Conservation (phyloP, 768 basidiomycete species). For the Tulasnella sp. region DNA sequence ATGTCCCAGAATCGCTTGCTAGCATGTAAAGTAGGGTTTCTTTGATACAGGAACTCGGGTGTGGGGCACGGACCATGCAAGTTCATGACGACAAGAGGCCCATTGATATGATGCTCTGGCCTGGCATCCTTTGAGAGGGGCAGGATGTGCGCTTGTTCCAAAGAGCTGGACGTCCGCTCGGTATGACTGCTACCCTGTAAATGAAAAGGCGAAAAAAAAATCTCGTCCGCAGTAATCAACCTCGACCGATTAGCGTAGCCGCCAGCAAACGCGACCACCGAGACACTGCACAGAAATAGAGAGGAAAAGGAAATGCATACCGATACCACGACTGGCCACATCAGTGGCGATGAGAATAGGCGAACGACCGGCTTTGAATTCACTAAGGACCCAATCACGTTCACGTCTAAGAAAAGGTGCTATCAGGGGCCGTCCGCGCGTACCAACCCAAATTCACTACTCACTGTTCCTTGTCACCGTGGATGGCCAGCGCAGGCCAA, state of each 20-base stretch:
- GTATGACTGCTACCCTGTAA: conserved; percentile 15
- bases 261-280: conserved; percentile 18
- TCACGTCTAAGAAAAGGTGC: conserved; percentile 61
- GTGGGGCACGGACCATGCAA: background rate
- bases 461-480: conserved; percentile 98
- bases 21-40: conserved; percentile 1
- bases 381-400: conserved; percentile 97
- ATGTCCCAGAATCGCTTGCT: conserved; percentile 9
- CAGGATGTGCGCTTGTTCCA: background rate
- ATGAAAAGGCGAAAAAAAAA: conserved; percentile 9
- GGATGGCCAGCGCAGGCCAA: conserved; percentile 99
- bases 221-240: conserved; percentile 15
- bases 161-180: conserved; percentile 14
- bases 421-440: background rate
- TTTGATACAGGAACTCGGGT: conserved; percentile 13
- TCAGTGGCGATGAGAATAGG: conserved; percentile 99
- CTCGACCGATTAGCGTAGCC: conserved; percentile 14
- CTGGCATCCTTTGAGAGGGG: background rate
- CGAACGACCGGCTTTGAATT: conserved; percentile 97
- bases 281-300: conserved; percentile 12
- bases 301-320: conserved; percentile 62
- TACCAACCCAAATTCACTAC: conserved; percentile 37
- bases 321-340: conserved; percentile 98
- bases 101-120: background rate
- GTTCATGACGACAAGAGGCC: conserved; percentile 11